Base-by-base conservation (phyloP, 345 rosid species). In the Bretschneidera sinensis region DNA sequence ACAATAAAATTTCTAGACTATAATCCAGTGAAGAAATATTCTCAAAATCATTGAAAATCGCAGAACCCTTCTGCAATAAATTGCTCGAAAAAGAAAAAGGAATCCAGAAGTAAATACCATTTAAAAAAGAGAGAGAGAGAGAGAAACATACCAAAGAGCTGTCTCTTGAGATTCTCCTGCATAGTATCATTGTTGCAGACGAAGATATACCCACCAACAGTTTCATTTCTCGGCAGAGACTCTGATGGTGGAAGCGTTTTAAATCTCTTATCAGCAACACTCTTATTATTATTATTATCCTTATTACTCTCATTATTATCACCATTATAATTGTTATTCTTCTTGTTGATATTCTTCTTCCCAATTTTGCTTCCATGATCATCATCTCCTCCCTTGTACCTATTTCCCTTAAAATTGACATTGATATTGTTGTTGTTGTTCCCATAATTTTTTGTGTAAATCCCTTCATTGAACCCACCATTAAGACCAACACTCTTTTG, bases 181-280 rank as follows among this genome's bases (percentile, higher is more conserved):
- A 95, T 95, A 33, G 99, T 95, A 60, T 95, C 99, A 57, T 95
- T 95, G 83, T 95, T 91, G 81, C 99, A 95, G n/a, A 95, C 99
- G 54, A 95, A 91, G 66, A 95, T 95, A 68, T 95, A 95, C 0
- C 99, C 99, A 1, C 99, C 99, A 15, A 95, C 75, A 21, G 92
- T 84, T 75, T 95, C 96, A 54, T 88, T 85, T 49, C 98, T 82
- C 1, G 98, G 96, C 58, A 95, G 72, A 23, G 99, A 72, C 63
- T 95, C 99, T 0, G 99, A 69, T 0, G 99, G 84, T 23, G 99
- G 99, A 7, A 95, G 91, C 0, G 98, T 95, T 83, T 95, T 95
- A 49, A 95, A 95, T 76, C 99, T 82, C 81, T 91, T 95, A 25
- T 95, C 99, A 54, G 51, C 70, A 21, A 43, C 77, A 43, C 13